Base-by-base conservation (phyloP, 73 alveolate genomes). In the Breviolum minutum region DNA sequence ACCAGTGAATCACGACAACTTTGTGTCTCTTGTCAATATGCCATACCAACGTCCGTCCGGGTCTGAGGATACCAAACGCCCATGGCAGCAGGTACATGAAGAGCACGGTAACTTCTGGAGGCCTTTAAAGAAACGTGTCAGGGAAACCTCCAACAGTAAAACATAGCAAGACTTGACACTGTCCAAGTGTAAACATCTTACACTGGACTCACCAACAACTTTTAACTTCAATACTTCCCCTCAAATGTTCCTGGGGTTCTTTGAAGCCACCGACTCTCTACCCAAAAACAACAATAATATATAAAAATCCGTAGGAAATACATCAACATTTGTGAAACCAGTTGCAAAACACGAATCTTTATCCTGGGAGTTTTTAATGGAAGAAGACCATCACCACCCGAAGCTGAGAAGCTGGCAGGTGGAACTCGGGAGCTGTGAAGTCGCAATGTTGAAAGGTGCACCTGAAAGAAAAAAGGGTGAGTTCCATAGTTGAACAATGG, bases 61-160 rank as follows among this genome's bases (percentile, higher is more conserved):
- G 29, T 77, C 86, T 77, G 61, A 1, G 90, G 48, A 30, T 10
- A 20, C 62, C 90, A 7, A 10, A 26, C 98, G 98, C 98, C 98
- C 98, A 92, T 8, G 98, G 98, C 66, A 92, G 98, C 91, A 92
- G 68, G 91, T 92, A 92, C 98, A 76, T 68, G 69, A 92, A 92
- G 68, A 92, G 66, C 80, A 92, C 98, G 17, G 98, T 92, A 14
- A 92, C 98, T 10, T 92, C 98, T 8, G 71, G 60, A 12, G 98
- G 98, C 98, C 98, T 92, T 92, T 20, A 24, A 61, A 7, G 86
- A 29, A 22, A 29, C n/a, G 54, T 40, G 54, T 3, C 54, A 40
- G 54, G 54, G 54, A 40, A 40, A 40, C 5, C 54, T 40, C 5
- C 54, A 40, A 40, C 54, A 40, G 54, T 40, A 3, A 40, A 3